Conservation (phyloP, 176 grass and related monocot species). For the Ensete glaucum region DNA sequence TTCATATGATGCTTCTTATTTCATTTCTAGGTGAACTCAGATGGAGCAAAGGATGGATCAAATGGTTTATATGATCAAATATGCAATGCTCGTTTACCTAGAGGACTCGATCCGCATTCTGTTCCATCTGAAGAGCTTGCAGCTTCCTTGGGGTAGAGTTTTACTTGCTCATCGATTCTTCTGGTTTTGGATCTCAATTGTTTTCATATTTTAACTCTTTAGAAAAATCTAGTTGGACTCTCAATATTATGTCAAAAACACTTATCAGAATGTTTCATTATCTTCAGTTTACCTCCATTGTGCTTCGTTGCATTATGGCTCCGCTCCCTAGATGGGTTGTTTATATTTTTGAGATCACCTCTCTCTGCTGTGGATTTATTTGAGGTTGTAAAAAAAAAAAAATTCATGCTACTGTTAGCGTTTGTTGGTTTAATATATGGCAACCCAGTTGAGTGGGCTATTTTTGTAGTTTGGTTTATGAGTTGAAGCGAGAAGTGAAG, state of each 20-base stretch:
- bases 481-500: too few species aligned
- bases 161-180: conserved; percentile 17
- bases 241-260: too few species aligned
- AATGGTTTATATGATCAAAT: conserved; percentile 71
- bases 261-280: neutral
- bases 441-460: neutral
- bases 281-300: too few species aligned
- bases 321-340: too few species aligned
- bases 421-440: neutral
- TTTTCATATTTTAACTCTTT: neutral
- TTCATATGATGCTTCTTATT: conserved; percentile 6
- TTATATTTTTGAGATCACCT: too few species aligned
- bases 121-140: conserved; percentile 86
- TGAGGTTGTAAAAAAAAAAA: too few species aligned
- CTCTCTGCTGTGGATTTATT: too few species aligned
- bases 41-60: conserved; percentile 66
- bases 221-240: neutral
- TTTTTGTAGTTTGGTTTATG: neutral
- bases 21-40: conserved; percentile 63
- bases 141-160: conserved; percentile 73
- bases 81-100: conserved; percentile 61
- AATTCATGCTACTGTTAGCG: neutral
- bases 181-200: conserved; percentile 6
- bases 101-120: conserved; percentile 82
- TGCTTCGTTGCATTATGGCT: too few species aligned